phyloP scores from a whole-genome alignment of 228 moss, liverwort and hornwort species.

The Sphagnum magellanicum region DNA sequence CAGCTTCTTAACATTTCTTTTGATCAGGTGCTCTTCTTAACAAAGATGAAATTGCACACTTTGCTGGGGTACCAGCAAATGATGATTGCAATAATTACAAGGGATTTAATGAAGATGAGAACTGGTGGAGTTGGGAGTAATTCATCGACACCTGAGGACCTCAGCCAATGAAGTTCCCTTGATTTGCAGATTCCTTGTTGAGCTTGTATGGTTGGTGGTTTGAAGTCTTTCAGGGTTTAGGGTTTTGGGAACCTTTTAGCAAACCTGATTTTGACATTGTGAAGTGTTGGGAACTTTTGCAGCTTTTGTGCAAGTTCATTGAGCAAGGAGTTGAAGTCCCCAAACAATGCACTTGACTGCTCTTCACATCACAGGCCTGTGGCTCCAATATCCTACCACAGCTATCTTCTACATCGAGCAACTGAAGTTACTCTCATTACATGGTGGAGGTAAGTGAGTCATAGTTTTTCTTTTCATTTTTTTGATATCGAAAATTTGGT shows the following conservation, averaged over 20 bases:
- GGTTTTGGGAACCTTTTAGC: background rate
- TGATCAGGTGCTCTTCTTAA: no score
- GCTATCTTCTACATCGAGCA: conserved; percentile 54
- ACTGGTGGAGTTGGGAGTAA: no score
- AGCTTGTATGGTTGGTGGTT: no score
- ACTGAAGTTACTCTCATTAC: conserved; percentile 49
- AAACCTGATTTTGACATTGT: background rate
- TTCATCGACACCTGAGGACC: no score
- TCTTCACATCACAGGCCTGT: conserved; percentile 63
- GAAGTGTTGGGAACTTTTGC: conserved; percentile 11
- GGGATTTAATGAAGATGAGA: no score
- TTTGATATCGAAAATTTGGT: no score
- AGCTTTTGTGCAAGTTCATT: conserved; percentile 75
- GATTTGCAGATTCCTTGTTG: no score
- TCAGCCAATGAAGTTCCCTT: no score
- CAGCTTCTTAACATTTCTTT: no score
- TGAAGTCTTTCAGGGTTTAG: background rate
- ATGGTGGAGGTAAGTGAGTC: conserved; percentile 56
- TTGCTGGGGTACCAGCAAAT: no score
- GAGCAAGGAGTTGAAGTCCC: conserved; percentile 57
- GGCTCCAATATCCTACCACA: conserved; percentile 72
- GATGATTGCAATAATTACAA: no score
- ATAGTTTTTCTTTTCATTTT: background rate
- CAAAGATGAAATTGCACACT: no score
- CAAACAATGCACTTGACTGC: conserved; percentile 56